Conservation (phyloP, 176 grass and related monocot species). For the Zea mays region DNA sequence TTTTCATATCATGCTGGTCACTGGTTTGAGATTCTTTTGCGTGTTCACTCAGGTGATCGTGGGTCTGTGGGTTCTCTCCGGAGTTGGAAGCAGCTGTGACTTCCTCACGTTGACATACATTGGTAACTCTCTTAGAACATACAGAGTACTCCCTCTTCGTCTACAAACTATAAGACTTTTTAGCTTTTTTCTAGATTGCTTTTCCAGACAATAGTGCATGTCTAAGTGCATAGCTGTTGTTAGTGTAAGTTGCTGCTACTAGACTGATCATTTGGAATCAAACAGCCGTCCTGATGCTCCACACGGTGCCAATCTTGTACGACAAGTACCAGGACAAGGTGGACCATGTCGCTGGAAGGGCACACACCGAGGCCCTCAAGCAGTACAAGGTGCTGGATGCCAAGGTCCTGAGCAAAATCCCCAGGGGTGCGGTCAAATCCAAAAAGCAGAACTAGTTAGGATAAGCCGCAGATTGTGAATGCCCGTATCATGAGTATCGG, state of each 20-base stretch:
- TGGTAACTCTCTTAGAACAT: constrained; percentile 49
- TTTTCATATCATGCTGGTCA: not conserved
- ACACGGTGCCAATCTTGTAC: constrained; percentile 77
- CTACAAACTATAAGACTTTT: not conserved
- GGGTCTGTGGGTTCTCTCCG: constrained; percentile 73
- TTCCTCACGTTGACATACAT: constrained; percentile 89
- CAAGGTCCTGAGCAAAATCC: constrained; percentile 84
- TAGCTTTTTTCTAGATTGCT: not conserved
- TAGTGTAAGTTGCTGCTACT: not conserved
- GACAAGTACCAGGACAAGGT: constrained; percentile 91
- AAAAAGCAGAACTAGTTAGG: constrained; percentile 72
- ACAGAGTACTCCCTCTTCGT: not conserved
- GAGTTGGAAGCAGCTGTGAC: constrained; percentile 63
- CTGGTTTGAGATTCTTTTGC: not conserved
- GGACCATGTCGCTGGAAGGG: constrained; percentile 63
- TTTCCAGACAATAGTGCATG: not conserved
- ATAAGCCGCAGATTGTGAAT: not conserved
- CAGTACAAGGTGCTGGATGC: constrained; percentile 60
- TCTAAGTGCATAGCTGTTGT: not conserved
- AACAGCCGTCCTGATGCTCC: constrained; percentile 60
- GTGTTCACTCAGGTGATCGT: constrained; percentile 55
- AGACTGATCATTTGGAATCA: not conserved
- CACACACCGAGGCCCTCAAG: constrained; percentile 55
- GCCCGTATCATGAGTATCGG: not conserved
- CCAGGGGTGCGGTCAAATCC: constrained; percentile 42